Conservation (phyloP, 768 basidiomycete species). For the Tulasnella calospora region DNA sequence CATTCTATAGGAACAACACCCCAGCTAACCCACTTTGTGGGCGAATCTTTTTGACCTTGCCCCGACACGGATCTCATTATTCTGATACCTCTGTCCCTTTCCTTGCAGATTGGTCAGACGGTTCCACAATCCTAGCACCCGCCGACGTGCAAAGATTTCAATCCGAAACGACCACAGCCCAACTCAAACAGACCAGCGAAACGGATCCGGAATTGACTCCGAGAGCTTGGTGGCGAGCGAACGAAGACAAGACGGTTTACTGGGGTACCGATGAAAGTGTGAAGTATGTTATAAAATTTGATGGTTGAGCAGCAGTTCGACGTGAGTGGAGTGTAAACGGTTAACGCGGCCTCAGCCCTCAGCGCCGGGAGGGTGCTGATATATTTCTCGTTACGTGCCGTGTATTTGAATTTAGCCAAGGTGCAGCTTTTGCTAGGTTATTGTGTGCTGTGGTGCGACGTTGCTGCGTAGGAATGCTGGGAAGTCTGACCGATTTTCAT, state of each 20-base stretch:
- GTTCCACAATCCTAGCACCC: slow-evolving; percentile 10
- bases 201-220: slow-evolving; percentile 50
- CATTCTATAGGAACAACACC: too few species aligned
- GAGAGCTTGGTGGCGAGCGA: slow-evolving; percentile 67
- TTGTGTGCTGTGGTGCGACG: slow-evolving; percentile 60
- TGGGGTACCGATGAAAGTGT: slow-evolving; percentile 58
- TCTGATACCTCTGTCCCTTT: too few species aligned
- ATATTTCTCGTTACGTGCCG: slow-evolving; percentile 49
- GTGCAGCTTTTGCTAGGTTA: slow-evolving; percentile 68
- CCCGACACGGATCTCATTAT: too few species aligned
- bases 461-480: background rate
- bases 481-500: slow-evolving; percentile 11
- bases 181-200: background rate
- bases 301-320: slow-evolving; percentile 59
- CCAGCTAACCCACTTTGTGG: too few species aligned
- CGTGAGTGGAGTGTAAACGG: too few species aligned
- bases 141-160: slow-evolving; percentile 11
- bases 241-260: slow-evolving; percentile 49
- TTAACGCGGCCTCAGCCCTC: too few species aligned
- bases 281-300: slow-evolving; percentile 49
- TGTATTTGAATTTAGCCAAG: slow-evolving; percentile 80
- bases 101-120: slow-evolving; percentile 17
- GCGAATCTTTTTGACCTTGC: too few species aligned
- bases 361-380: too few species aligned
- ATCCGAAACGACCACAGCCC: background rate